Conservation (phyloP, 306 rosid species). For the Inga leiocalycina region DNA sequence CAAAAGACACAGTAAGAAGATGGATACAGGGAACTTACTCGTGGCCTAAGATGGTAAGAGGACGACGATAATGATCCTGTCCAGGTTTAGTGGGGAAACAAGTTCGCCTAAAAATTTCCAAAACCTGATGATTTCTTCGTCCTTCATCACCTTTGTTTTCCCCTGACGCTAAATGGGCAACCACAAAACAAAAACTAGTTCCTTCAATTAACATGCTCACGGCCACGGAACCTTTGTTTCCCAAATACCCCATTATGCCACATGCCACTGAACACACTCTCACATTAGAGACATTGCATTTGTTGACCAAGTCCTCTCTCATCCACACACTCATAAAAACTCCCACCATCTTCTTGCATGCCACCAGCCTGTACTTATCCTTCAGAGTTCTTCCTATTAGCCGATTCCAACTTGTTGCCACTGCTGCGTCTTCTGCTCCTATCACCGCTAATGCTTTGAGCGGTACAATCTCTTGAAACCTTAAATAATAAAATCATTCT, state of each 20-base stretch:
- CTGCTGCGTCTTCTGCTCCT: constrained; percentile 79
- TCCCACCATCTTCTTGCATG: constrained; percentile 96
- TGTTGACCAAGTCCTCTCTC: constrained; percentile 56
- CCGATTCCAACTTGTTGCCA: constrained; percentile 82
- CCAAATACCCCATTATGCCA: constrained; percentile 92
- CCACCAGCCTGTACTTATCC: constrained; percentile 57
- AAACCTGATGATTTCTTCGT: constrained; percentile 74
- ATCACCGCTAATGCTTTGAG: constrained; percentile 70
- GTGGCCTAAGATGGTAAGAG: constrained; percentile 80
- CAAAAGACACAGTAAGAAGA: not conserved
- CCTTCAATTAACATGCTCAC: constrained; percentile 92
- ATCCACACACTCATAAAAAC: constrained; percentile 89
- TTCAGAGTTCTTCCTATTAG: constrained; percentile 73
- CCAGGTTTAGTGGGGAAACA: constrained; percentile 52
- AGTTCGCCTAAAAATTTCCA: constrained; percentile 76
- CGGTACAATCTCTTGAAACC: constrained; percentile 94
- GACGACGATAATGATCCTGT: constrained; percentile 43
- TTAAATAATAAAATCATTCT: constrained; percentile 21
- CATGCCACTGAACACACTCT: constrained; percentile 88
- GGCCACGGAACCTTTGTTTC: constrained; percentile 88
- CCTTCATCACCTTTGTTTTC: constrained; percentile 92
- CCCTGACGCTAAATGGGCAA: constrained; percentile 89
- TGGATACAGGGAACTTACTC: constrained; percentile 57
- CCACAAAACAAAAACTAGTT: constrained; percentile 86
- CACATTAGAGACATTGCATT: constrained; percentile 67